Conservation (phyloP, 352 stramenopile genomes). For the Globisporangium viniferum region DNA sequence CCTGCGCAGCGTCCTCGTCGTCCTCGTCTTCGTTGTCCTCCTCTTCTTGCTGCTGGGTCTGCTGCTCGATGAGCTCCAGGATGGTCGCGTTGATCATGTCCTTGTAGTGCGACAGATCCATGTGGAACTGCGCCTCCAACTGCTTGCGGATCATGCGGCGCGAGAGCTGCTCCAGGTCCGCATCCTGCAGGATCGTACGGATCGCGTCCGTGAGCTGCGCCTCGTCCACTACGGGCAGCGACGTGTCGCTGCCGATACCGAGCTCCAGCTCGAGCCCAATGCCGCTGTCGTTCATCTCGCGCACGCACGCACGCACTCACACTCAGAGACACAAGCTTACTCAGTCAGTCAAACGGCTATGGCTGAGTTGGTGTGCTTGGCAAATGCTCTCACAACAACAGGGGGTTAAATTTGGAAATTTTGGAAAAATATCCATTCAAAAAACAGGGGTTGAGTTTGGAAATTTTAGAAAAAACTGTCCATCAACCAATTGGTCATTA, state of each 20-base stretch:
- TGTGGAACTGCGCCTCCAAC: conserved; percentile 73
- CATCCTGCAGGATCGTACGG: conserved; percentile 70
- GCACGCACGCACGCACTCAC: conserved; percentile 10
- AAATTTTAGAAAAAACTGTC: background rate
- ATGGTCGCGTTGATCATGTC: conserved; percentile 84
- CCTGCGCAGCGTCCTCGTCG: conserved; percentile 36
- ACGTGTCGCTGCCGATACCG: conserved; percentile 38
- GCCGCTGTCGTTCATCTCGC: conserved; percentile 46
- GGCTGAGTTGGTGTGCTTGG: background rate
- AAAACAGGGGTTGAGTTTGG: too few relatives aligned
- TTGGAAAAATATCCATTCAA: too few relatives aligned
- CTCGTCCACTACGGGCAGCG: conserved; percentile 46
- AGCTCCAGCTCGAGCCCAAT: conserved; percentile 62
- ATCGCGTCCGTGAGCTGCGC: conserved; percentile 67
- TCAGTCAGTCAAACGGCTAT: background rate
- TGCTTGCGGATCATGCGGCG: conserved; percentile 87
- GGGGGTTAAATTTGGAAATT: too few relatives aligned
- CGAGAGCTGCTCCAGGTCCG: conserved; percentile 82
- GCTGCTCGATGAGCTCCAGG: conserved; percentile 75
- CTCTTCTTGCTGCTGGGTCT: conserved; percentile 63
- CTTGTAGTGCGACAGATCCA: conserved; percentile 78
- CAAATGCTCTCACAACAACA: background rate
- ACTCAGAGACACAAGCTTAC: background rate
- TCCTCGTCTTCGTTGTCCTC: conserved; percentile 35
- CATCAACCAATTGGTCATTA: too few relatives aligned